These are phyloP conservation scores for Cornus florida DNA, from an alignment of 148 eudicot species.

Conservation along the genomic window DNA sequence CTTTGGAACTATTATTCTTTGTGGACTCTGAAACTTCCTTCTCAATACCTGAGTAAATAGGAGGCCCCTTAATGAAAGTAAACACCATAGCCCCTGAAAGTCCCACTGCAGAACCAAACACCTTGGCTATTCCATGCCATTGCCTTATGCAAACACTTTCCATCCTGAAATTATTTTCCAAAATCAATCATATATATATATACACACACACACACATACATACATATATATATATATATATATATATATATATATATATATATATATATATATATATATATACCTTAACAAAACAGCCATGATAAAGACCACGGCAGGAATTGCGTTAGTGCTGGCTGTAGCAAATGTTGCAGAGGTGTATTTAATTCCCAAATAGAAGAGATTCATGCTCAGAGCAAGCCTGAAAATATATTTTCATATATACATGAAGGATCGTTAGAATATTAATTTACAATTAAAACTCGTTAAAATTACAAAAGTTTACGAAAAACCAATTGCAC, in stretches of 20 bases:
- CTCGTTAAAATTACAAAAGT: too few relatives aligned
- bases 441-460: too few relatives aligned
- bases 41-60: slow-evolving; percentile 8
- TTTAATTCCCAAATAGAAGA: background rate
- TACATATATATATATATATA: background rate
- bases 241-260: too few relatives aligned
- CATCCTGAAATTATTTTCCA: slow-evolving; percentile 23
- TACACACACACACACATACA: too few relatives aligned
- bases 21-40: background rate
- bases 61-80: slow-evolving; percentile 43
- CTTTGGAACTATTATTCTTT: slow-evolving; percentile 8
- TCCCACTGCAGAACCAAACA: slow-evolving; percentile 32
- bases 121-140: slow-evolving; percentile 33
- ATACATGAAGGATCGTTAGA: too few relatives aligned
- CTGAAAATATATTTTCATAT: background rate
- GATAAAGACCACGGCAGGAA: background rate
- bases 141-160: slow-evolving; percentile 30
- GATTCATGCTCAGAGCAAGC: background rate
- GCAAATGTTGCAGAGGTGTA: slow-evolving; percentile 1
- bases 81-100: slow-evolving; percentile 45
- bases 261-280: too few relatives aligned
- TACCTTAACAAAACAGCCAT: background rate
- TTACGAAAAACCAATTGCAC: background rate
- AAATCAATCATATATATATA: background rate
- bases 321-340: background rate